Evolutionary conservation across 164 flowering plant species (phyloP).

Genomic region (Annona cherimola): DNA sequence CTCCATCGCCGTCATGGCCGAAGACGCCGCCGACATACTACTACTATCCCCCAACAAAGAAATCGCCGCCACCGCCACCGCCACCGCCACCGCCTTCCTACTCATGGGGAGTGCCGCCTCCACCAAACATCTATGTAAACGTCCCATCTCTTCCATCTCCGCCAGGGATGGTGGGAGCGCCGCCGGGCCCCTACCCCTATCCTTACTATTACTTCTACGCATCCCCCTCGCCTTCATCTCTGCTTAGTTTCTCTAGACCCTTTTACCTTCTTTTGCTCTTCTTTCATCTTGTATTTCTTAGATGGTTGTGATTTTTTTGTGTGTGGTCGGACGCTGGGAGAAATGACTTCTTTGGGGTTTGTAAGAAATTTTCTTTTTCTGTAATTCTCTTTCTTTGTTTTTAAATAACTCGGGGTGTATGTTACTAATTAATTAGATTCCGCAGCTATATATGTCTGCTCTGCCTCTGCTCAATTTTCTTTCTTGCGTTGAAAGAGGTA

Average conservation of each 20-base stretch:
- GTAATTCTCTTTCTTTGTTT: not conserved
- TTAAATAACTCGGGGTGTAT: no score
- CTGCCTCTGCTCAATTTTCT: no score
- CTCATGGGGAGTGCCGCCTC: conserved; percentile 6
- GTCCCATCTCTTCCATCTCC: conserved; percentile 16
- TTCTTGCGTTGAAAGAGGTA: no score
- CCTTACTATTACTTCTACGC: conserved; percentile 8
- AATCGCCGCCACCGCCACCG: conserved; percentile 4
- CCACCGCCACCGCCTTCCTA: conserved; percentile 6
- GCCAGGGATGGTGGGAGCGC: conserved; percentile 6
- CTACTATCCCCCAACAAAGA: conserved; percentile 3
- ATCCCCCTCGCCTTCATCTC: not conserved
- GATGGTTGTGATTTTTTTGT: not conserved
- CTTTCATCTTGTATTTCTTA: not conserved
- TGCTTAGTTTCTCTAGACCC: not conserved
- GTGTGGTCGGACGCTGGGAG: not conserved
- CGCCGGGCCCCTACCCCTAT: conserved; percentile 14
- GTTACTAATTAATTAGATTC: no score
- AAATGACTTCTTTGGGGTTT: not conserved
- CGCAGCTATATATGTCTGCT: no score
- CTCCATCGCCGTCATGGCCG: conserved; percentile 5
- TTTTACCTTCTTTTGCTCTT: not conserved
- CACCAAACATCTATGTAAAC: conserved; percentile 7
- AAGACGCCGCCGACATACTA: not conserved
- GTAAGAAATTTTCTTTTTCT: not conserved